Conservation (phyloP, 257 asterid species). For the Rhazya stricta region DNA sequence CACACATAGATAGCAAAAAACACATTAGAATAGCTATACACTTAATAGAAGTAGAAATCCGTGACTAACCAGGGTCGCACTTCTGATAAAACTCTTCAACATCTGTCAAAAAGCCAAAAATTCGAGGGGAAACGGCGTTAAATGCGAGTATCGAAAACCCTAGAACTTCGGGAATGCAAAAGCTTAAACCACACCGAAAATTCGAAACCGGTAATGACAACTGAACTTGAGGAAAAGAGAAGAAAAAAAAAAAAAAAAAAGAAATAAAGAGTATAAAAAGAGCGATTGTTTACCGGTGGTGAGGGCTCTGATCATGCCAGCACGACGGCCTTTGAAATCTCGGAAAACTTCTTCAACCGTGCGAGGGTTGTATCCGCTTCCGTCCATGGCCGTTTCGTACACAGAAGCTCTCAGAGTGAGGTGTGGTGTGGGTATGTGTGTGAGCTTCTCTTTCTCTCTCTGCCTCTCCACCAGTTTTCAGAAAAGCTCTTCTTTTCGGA, state of each 20-base stretch:
- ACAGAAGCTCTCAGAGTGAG: background rate
- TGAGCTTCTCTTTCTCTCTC: background rate
- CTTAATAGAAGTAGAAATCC: background rate
- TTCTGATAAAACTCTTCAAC: conserved; percentile 24
- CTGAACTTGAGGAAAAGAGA: background rate
- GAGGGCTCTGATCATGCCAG: conserved; percentile 38
- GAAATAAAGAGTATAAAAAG: background rate
- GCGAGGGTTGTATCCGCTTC: conserved; percentile 28
- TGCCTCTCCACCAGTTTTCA: background rate
- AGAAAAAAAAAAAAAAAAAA: background rate
- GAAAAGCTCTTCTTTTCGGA: background rate
- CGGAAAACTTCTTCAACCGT: conserved; percentile 40
- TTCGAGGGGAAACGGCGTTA: background rate
- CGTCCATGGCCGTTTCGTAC: conserved; percentile 22
- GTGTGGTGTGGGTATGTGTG: background rate
- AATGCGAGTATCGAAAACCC: conserved; percentile 2
- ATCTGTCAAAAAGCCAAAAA: conserved; percentile 17
- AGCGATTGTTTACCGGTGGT: conserved; percentile 21
- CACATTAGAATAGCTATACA: background rate
- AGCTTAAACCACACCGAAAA: background rate
- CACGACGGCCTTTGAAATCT: conserved; percentile 43
- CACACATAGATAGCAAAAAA: background rate
- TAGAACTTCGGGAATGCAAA: background rate
- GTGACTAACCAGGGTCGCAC: conserved; percentile 32
- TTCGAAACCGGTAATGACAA: background rate